A percentile compares a stretch with the other conserved stretches of the same genome.
phyloP scores from a whole-genome alignment of 2,329 filamentous ascomycete species.

The Stemphylium lycopersici region DNA sequence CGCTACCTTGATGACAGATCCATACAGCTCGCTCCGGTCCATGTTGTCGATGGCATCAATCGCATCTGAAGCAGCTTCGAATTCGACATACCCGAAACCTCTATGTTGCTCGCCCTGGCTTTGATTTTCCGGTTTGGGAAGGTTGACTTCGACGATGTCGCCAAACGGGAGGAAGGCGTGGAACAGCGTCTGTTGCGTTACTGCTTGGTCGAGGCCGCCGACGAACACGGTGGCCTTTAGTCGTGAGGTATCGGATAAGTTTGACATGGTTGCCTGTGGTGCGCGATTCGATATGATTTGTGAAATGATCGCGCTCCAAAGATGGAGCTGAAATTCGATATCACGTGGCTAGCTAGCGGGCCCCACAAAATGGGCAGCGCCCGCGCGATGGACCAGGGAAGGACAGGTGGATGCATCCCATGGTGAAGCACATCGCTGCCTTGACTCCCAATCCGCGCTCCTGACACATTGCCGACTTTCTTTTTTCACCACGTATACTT shows the following conservation, averaged over 20 bases:
- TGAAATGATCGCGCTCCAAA: slow-evolving; percentile 2
- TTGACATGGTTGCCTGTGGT: slow-evolving; percentile 23
- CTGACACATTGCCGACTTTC: slow-evolving; percentile 29
- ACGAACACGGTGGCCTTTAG: slow-evolving; percentile 94
- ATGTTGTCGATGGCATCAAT: slow-evolving; percentile 98
- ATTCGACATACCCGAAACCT: slow-evolving; percentile 97
- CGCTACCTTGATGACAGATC: slow-evolving; percentile 88
- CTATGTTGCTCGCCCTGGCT: slow-evolving; percentile 80
- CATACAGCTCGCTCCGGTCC: slow-evolving; percentile 95
- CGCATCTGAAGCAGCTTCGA: slow-evolving; percentile 82
- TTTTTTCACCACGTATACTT: slow-evolving; percentile 23
- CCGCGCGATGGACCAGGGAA: slow-evolving; percentile 33
- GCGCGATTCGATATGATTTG: slow-evolving; percentile 1
- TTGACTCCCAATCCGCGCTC: slow-evolving; percentile 22
- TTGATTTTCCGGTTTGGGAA: slow-evolving; percentile 85
- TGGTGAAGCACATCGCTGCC: slow-evolving; percentile 36
- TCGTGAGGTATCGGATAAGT: slow-evolving; percentile 81
- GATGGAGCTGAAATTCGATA: slow-evolving; percentile 26
- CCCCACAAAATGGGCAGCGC: slow-evolving; percentile 18
- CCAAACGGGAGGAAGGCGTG: slow-evolving; percentile 97
- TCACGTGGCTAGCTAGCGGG: slow-evolving; percentile 30
- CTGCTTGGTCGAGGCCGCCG: slow-evolving; percentile 80
- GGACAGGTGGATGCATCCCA: slow-evolving; percentile 45
- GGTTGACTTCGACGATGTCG: slow-evolving; percentile 87
- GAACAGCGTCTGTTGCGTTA: slow-evolving; percentile 76